Conservation (phyloP, 2,329 filamentous ascomycete genomes). For the Helicocarpus griseus region DNA sequence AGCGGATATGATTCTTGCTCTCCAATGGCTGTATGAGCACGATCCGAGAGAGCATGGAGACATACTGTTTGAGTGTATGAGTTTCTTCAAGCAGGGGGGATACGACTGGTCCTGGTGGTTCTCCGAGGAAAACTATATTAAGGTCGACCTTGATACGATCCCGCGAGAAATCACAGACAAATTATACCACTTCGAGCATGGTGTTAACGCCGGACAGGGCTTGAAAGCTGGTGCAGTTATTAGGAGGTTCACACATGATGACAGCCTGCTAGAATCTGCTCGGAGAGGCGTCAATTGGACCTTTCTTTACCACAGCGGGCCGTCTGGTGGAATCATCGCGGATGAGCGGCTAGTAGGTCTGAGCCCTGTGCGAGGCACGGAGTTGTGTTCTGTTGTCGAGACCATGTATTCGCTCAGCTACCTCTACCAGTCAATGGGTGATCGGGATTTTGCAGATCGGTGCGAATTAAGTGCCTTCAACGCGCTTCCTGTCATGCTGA, state of each 20-base stretch:
- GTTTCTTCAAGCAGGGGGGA: conserved; percentile 29
- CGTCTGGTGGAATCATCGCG: conserved; percentile 40
- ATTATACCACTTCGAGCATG: conserved; percentile 35
- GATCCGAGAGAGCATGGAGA: conserved; percentile 29
- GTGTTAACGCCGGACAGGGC: conserved; percentile 40
- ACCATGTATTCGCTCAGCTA: conserved; percentile 43
- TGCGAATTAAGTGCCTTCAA: conserved; percentile 47
- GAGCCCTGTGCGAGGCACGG: conserved; percentile 35
- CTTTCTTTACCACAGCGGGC: conserved; percentile 38
- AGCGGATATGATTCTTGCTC: conserved; percentile 36
- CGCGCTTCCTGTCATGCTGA: conserved; percentile 43
- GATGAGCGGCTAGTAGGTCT: conserved; percentile 41
- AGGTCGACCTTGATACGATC: conserved; percentile 26
- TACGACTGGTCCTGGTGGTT: conserved; percentile 36
- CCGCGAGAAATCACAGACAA: conserved; percentile 21
- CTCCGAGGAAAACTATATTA: conserved; percentile 26
- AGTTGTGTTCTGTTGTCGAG: conserved; percentile 45
- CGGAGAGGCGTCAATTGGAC: conserved; percentile 39
- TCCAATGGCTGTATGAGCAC: conserved; percentile 42
- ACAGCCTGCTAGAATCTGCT: conserved; percentile 31
- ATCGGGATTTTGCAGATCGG: conserved; percentile 41
- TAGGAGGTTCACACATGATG: conserved; percentile 37
- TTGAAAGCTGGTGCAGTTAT: conserved; percentile 39
- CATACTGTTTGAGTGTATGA: conserved; percentile 35
- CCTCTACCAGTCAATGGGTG: conserved; percentile 41